Conservation (phyloP, 2,329 filamentous ascomycete species). For the Phoma sp. region DNA sequence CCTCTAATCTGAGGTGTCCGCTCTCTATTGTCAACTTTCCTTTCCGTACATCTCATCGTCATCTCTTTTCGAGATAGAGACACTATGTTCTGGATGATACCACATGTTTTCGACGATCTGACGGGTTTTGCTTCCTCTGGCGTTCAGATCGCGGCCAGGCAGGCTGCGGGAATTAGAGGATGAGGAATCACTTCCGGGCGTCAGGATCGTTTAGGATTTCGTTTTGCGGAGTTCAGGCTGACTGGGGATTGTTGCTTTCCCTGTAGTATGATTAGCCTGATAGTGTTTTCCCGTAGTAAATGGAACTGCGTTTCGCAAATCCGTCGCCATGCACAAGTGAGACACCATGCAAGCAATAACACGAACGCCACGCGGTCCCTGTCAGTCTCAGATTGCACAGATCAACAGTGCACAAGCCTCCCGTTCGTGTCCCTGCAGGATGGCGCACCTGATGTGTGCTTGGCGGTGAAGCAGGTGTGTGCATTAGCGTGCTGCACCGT, state of each 20-base stretch:
- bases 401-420: constrained; percentile 21
- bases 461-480: constrained; percentile 4
- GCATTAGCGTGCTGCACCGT: constrained; percentile 37
- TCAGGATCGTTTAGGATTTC: constrained; percentile 18
- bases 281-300: constrained; percentile 22
- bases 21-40: constrained; percentile 9
- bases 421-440: constrained; percentile 21
- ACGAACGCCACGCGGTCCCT: constrained; percentile 3
- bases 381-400: constrained; percentile 8
- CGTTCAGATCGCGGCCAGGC: constrained; percentile 29
- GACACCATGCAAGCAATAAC: not conserved
- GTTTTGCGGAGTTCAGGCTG: constrained; percentile 8
- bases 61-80: constrained; percentile 17
- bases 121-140: constrained; percentile 30
- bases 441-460: constrained; percentile 8
- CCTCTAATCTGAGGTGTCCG: constrained; percentile 13
- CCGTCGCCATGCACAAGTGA: not conserved
- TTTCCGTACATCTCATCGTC: constrained; percentile 20
- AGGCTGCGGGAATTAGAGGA: constrained; percentile 28
- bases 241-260: not conserved
- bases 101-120: constrained; percentile 35
- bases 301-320: constrained; percentile 6
- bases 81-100: constrained; percentile 40
- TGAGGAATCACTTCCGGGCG: constrained; percentile 22
- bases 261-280: constrained; percentile 29